Evolutionary conservation across 768 basidiomycete species (phyloP).

Genomic region (Clavulina sp.): DNA sequence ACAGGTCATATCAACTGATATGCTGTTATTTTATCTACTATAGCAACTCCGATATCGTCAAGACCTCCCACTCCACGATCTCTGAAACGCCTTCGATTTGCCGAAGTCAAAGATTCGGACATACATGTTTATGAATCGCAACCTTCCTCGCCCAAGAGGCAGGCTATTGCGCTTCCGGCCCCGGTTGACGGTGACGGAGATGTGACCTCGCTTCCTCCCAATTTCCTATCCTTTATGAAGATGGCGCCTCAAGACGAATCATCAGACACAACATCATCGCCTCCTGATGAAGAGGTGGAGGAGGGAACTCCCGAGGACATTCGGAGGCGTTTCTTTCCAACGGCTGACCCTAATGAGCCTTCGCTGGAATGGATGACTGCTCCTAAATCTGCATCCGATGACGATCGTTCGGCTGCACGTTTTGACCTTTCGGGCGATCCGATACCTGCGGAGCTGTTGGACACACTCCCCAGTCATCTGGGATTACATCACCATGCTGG

Average conservation of each 20-base stretch:
- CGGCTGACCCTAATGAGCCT: slow-evolving; percentile 47
- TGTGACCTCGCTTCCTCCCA: not conserved
- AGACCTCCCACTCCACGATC: not conserved
- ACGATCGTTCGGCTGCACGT: slow-evolving; percentile 22
- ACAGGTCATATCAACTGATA: no score
- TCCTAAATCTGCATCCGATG: slow-evolving; percentile 12
- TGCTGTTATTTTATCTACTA: no score
- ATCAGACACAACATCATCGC: not conserved
- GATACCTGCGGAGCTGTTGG: slow-evolving; percentile 37
- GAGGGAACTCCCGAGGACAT: slow-evolving; percentile 75
- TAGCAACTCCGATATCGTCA: no score
- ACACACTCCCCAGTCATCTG: slow-evolving; percentile 58
- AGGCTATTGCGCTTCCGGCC: slow-evolving; percentile 36
- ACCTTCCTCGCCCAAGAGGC: slow-evolving; percentile 54
- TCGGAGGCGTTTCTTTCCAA: slow-evolving; percentile 66
- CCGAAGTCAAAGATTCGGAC: slow-evolving; percentile 53
- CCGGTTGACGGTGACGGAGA: slow-evolving; percentile 14
- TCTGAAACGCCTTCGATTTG: slow-evolving; percentile 41
- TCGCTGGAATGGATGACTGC: slow-evolving; percentile 66
- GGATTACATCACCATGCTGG: slow-evolving; percentile 87
- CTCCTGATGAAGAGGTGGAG: slow-evolving; percentile 10
- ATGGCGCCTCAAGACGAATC: slow-evolving; percentile 3
- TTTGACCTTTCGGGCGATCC: slow-evolving; percentile 55
- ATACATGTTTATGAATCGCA: slow-evolving; percentile 72
- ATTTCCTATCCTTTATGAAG: not conserved